Base-by-base conservation (phyloP, 2,329 filamentous ascomycete species). In the Nemania abortiva region DNA sequence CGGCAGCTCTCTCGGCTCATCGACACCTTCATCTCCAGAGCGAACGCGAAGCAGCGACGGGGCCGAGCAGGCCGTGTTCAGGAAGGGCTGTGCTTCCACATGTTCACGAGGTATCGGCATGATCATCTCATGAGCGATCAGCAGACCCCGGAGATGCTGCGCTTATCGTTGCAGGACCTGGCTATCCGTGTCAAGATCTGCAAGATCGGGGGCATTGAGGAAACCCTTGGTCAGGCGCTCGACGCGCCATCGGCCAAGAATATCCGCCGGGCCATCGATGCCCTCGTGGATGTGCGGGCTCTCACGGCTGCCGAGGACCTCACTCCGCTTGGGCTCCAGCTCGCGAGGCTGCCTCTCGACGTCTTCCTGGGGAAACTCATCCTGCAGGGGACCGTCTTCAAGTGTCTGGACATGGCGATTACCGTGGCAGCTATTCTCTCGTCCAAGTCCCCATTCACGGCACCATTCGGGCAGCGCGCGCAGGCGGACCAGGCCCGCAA, bases 121-220 rank as follows among this genome's bases (percentile, higher is more conserved):
- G 95, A 98, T 77, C 89, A 89, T 66, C 79, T 92, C 74, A 94
- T 98, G 87, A 90, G 90, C 59, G 94, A 97, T 70, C 94, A 98
- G 77, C 96, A 98, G 82, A 97, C 94, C 0, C 97, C 96, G 0
- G 96, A 99, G 80, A 97, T 99, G 90, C 88, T 99, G 49, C 91
- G 96, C 0, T 84, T 99, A 3, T 98, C 96, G 0, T 84, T 99
- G 11, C 96, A 99, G 80, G 96, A 99, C 77, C 85, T 99, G 11
- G 94, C 97, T 5, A 95, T 99, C 78, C 90, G 96, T 9, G 95
- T 98, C 73, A 99, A 99, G 82, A 97, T 98, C 54, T 99, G 95
- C 84, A 97, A 97, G 77, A 88, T 99, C 52, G 96, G 96, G 11
- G 91, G 93, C 49, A 97, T 98, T 63, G 95, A 98, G 78, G 89